These are phyloP conservation scores for Stenogyne calaminthoides DNA, from an alignment of 305 asterid species.

Conservation along the genomic window DNA sequence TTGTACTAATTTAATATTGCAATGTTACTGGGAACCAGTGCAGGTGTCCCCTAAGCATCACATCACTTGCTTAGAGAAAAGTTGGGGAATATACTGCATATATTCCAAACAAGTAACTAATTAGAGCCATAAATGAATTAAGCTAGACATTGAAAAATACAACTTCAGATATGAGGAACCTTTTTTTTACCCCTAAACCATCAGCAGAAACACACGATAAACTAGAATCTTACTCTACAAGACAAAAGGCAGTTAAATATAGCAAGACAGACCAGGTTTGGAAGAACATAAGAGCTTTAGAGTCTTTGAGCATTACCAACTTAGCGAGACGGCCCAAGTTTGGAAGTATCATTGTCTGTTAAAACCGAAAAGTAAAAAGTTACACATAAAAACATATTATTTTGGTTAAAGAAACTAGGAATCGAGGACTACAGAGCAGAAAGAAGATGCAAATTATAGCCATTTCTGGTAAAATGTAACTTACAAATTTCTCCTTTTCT, in stretches of 20 bases:
- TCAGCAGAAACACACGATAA: constrained; percentile 21
- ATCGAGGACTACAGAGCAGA: constrained; percentile 18
- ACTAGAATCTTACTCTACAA: constrained; percentile 6
- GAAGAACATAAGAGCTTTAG: constrained; percentile 28
- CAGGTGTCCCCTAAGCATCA: background rate
- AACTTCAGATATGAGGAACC: constrained; percentile 5
- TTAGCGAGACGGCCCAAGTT: constrained; percentile 91
- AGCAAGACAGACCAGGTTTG: background rate
- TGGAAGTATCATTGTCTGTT: constrained; percentile 92
- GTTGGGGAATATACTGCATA: background rate
- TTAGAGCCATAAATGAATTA: constrained; percentile 2
- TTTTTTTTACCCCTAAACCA: constrained; percentile 1
- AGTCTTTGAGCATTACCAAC: constrained; percentile 62
- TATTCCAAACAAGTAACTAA: constrained; percentile 9
- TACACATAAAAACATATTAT: constrained; percentile 19
- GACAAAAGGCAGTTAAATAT: background rate
- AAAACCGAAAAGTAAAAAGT: constrained; percentile 35
- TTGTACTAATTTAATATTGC: constrained; percentile 6
- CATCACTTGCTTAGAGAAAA: constrained; percentile 16
- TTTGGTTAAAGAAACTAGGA: constrained; percentile 27
- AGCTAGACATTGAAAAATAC: constrained; percentile 3
- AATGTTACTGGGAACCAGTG: background rate
- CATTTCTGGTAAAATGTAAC: constrained; percentile 30
- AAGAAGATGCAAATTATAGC: constrained; percentile 13
- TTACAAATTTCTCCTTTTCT: constrained; percentile 91